Conservation (phyloP, 1,284 basidiomycete species). For the Fomitiporia mediterranea region DNA sequence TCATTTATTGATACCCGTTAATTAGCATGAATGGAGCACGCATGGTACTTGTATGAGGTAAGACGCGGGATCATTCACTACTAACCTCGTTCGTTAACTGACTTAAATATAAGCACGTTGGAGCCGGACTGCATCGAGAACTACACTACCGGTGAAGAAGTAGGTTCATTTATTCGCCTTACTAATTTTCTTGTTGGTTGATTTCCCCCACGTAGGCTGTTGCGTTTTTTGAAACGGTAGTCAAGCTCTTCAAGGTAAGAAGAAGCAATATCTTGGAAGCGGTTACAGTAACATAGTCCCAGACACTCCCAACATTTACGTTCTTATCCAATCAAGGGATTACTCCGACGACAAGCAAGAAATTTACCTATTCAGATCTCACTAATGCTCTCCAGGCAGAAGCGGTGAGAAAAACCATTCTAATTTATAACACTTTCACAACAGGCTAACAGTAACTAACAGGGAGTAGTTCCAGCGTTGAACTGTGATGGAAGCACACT, state of each 20-base stretch:
- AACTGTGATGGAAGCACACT: slow-evolving; percentile 47
- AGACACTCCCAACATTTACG: slow-evolving; percentile 67
- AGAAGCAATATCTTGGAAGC: not conserved
- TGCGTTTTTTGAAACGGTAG: slow-evolving; percentile 65
- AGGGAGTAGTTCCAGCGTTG: slow-evolving; percentile 52
- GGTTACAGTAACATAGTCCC: not conserved
- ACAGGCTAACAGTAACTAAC: slow-evolving; percentile 10
- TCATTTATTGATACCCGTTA: slow-evolving; percentile 10
- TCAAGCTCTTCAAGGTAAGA: slow-evolving; percentile 56
- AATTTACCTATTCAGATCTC: slow-evolving; percentile 55
- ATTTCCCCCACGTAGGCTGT: slow-evolving; percentile 45
- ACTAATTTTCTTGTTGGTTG: slow-evolving; percentile 2
- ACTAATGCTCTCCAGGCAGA: slow-evolving; percentile 51
- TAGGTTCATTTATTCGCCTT: slow-evolving; percentile 22
- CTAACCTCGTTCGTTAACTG: not conserved
- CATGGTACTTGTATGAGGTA: slow-evolving; percentile 77
- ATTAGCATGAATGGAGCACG: slow-evolving; percentile 62
- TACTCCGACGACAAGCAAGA: slow-evolving; percentile 52
- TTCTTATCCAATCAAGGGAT: slow-evolving; percentile 72
- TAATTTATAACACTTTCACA: too few species aligned
- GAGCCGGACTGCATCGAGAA: slow-evolving; percentile 45
- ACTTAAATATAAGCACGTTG: slow-evolving; percentile 47
- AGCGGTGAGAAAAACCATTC: slow-evolving; percentile 46
- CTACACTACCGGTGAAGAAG: slow-evolving; percentile 51
- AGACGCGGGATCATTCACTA: not conserved